Conservation (phyloP, 164 flowering plant genomes). For the Tetrastigma voinierianum region DNA sequence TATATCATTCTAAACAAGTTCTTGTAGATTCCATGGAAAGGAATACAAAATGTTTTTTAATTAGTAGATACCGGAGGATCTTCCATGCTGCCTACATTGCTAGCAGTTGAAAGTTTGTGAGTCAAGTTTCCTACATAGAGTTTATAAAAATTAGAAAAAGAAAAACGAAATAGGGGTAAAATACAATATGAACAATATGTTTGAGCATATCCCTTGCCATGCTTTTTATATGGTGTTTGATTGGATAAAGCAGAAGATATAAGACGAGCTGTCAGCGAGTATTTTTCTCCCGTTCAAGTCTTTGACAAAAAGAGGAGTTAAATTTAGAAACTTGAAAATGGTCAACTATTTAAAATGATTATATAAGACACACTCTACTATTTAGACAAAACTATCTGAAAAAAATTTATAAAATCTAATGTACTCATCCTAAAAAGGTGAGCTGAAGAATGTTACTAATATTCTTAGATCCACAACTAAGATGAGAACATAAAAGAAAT, state of each 20-base stretch:
- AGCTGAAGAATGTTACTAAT: no score
- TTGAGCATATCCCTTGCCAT: constrained; percentile 48
- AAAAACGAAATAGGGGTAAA: not conserved
- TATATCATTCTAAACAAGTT: no score
- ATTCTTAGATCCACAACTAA: no score
- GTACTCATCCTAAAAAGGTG: no score
- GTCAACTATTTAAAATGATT: not conserved
- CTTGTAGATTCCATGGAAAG: no score
- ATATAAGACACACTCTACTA: not conserved
- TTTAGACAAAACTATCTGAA: not conserved
- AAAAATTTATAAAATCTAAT: not conserved
- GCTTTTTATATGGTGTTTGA: constrained; percentile 51
- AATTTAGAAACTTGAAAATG: not conserved
- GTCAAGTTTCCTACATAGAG: constrained; percentile 51
- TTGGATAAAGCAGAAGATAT: constrained; percentile 47
- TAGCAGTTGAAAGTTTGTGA: constrained; percentile 81
- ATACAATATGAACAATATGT: not conserved
- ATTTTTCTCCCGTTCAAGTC: constrained; percentile 77
- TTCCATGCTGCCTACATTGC: constrained; percentile 92
- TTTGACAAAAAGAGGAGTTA: constrained; percentile 40
- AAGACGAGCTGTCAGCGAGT: constrained; percentile 63
- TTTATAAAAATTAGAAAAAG: constrained; percentile 5
- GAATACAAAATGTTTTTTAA: no score
- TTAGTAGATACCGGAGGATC: no score
- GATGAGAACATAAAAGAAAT: no score